Conservation (phyloP, 371 early-diverging fungal genomes). For the Rhizopus arrhizus region DNA sequence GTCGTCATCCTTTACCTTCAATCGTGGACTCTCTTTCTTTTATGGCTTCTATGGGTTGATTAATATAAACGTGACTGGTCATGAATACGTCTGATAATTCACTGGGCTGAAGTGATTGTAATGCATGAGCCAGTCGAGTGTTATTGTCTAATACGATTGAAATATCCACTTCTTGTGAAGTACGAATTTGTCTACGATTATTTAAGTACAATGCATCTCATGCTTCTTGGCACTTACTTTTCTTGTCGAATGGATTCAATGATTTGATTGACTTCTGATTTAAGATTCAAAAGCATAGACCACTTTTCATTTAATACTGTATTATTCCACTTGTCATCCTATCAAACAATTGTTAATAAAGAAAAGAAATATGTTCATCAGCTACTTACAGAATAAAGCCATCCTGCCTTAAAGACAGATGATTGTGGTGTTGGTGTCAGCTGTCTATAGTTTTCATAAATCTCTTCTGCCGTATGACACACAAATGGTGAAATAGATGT, state of each 20-base stretch:
- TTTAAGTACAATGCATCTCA: not conserved
- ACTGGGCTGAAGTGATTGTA: conserved; percentile 28
- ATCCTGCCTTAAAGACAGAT: conserved; percentile 66
- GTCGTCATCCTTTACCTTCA: conserved; percentile 17
- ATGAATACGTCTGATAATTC: conserved; percentile 56
- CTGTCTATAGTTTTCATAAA: conserved; percentile 65
- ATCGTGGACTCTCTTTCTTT: conserved; percentile 28
- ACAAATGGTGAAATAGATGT: conserved; percentile 70
- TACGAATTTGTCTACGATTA: conserved; percentile 46
- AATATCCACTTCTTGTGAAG: conserved; percentile 60
- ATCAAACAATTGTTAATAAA: not conserved
- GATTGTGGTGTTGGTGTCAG: conserved; percentile 50
- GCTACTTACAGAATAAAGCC: conserved; percentile 53
- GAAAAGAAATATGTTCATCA: too few species aligned
- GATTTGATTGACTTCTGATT: conserved; percentile 64
- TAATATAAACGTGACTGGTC: conserved; percentile 50
- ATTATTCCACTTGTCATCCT: conserved; percentile 59
- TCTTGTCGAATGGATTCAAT: conserved; percentile 71
- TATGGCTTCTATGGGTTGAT: not conserved
- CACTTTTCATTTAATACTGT: conserved; percentile 56
- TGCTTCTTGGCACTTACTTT: conserved; percentile 41
- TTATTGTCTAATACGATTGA: conserved; percentile 36
- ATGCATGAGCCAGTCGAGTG: conserved; percentile 13
- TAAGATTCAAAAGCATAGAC: conserved; percentile 57
- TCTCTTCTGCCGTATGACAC: conserved; percentile 80